Percentiles rank a stretch among this genome's conserved stretches.
Evolutionary conservation across 805 yeast genomes (phyloP).

Genomic region (Pichia pseudocactophila): DNA sequence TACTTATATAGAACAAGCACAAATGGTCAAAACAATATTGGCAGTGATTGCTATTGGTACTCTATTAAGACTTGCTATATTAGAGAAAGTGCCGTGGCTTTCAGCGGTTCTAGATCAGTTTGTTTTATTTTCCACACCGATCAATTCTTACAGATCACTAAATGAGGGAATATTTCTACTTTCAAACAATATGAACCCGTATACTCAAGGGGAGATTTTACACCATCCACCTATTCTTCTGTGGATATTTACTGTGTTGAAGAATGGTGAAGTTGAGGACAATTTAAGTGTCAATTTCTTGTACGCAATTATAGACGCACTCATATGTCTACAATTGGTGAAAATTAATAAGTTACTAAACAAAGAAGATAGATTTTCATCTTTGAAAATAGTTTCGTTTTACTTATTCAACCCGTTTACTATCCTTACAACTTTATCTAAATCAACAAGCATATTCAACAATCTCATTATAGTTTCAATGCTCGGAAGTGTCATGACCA

Average conservation of each 20-base stretch:
- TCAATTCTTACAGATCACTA: conserved; percentile 56
- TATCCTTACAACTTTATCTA: conserved; percentile 57
- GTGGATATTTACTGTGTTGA: conserved; percentile 35
- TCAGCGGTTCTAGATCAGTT: conserved; percentile 35
- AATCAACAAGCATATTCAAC: conserved; percentile 56
- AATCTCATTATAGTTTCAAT: conserved; percentile 46
- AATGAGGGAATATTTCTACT: conserved; percentile 61
- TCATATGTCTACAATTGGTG: conserved; percentile 47
- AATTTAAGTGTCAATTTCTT: conserved; percentile 28
- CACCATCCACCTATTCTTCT: conserved; percentile 79
- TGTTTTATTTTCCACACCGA: conserved; percentile 63
- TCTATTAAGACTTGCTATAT: conserved; percentile 19
- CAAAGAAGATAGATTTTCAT: conserved; percentile 11
- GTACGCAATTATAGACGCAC: conserved; percentile 52
- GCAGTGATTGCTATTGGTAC: conserved; percentile 19
- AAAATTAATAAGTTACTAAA: conserved; percentile 36
- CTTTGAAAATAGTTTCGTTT: conserved; percentile 31
- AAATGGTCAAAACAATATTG: conserved; percentile 7
- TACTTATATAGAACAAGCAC: no score
- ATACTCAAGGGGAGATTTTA: conserved; percentile 69
- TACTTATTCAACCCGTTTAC: conserved; percentile 77
- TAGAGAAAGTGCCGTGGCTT: conserved; percentile 24
- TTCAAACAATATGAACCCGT: conserved; percentile 50
- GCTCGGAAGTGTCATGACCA: conserved; percentile 35
- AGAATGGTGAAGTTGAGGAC: conserved; percentile 16